Evolutionary conservation across 2,329 filamentous ascomycete genomes (phyloP).

Genomic region (Alternaria arbusti): DNA sequence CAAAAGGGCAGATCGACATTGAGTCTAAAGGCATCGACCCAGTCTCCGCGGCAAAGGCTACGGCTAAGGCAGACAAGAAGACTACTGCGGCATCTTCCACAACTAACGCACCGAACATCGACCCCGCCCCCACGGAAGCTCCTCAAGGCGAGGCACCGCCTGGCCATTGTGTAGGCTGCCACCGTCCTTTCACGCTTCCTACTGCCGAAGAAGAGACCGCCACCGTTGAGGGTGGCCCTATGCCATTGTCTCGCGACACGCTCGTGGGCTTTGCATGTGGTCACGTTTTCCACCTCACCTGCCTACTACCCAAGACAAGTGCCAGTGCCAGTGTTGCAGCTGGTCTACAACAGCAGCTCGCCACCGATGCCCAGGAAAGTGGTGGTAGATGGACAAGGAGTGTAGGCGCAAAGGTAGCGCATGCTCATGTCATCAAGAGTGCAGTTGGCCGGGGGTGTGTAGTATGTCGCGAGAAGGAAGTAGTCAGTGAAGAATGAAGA

Average conservation of each 20-base stretch:
- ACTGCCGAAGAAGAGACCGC: slow-evolving; percentile 36
- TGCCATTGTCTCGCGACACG: slow-evolving; percentile 60
- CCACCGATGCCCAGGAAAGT: slow-evolving; percentile 52
- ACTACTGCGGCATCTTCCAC: slow-evolving; percentile 30
- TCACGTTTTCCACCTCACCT: slow-evolving; percentile 79
- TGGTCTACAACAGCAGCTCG: slow-evolving; percentile 53
- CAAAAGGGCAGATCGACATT: slow-evolving; percentile 34
- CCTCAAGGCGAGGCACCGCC: slow-evolving; percentile 36
- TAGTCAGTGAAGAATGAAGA: slow-evolving; percentile 20
- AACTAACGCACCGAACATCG: slow-evolving; percentile 23
- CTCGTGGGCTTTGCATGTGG: slow-evolving; percentile 82
- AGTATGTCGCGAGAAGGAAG: slow-evolving; percentile 41
- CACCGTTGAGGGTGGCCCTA: slow-evolving; percentile 28
- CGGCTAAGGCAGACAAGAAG: slow-evolving; percentile 27
- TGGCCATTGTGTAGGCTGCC: slow-evolving; percentile 46
- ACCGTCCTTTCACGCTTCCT: slow-evolving; percentile 38
- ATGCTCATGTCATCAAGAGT: slow-evolving; percentile 85
- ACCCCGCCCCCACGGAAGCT: slow-evolving; percentile 27
- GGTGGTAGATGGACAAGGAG: slow-evolving; percentile 62
- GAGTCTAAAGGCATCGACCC: slow-evolving; percentile 38
- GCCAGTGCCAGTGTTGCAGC: slow-evolving; percentile 52
- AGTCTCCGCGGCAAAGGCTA: slow-evolving; percentile 28
- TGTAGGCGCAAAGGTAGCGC: slow-evolving; percentile 63
- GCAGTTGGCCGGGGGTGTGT: slow-evolving; percentile 63
- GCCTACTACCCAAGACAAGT: slow-evolving; percentile 62